A percentile compares a stretch with the other conserved stretches of the same genome.
Conservation (phyloP, 78 protist species). For the Planoprotostelium fungivorum region DNA sequence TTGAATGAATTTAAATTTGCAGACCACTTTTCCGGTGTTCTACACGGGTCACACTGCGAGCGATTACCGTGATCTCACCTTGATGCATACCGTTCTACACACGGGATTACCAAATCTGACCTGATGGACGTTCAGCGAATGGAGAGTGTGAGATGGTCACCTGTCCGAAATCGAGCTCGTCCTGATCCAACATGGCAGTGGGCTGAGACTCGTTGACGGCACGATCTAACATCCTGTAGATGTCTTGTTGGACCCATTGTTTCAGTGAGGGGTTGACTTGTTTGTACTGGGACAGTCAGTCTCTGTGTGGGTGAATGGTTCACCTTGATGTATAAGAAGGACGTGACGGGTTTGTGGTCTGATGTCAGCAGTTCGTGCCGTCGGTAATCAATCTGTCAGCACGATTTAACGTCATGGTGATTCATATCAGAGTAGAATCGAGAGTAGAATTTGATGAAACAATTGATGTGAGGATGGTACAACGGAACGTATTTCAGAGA, state of each 20-base stretch:
- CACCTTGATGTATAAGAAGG: slow-evolving; percentile 32
- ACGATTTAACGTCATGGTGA: background rate
- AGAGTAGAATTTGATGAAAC: too few species aligned
- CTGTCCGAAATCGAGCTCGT: background rate
- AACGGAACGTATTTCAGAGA: too few species aligned
- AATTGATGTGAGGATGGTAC: too few species aligned
- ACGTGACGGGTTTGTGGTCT: slow-evolving; percentile 83
- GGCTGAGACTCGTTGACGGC: background rate
- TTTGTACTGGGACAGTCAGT: background rate
- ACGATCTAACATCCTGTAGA: background rate
- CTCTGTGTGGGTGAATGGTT: background rate
- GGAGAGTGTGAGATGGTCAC: background rate
- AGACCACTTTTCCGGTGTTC: slow-evolving; percentile 74
- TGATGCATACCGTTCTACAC: slow-evolving; percentile 15
- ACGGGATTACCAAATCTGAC: slow-evolving; percentile 44
- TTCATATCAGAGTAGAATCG: background rate
- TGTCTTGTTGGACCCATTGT: background rate
- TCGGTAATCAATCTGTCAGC: background rate
- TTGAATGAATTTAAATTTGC: slow-evolving; percentile 71
- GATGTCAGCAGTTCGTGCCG: slow-evolving; percentile 40
- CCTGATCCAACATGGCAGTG: background rate
- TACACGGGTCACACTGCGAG: too few species aligned
- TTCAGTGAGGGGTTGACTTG: background rate
- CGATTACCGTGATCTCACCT: slow-evolving; percentile 28
- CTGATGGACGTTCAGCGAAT: background rate